Conservation (phyloP, 202 grass and related monocot genomes). For the Thinopyrum obtusiflorum region DNA sequence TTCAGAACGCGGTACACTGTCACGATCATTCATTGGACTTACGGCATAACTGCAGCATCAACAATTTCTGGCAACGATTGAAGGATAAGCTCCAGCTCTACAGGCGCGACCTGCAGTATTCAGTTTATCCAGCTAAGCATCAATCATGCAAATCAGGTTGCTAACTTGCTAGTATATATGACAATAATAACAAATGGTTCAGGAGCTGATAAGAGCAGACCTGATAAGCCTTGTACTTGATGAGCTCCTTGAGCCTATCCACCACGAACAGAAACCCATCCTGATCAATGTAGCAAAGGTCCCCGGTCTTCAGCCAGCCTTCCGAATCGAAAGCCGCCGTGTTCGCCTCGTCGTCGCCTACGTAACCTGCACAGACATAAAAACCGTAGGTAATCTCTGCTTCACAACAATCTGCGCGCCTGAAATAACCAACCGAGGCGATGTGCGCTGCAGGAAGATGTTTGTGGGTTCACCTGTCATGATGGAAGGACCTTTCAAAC, state of each 20-base stretch:
- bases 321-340: constrained; percentile 36
- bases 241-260: constrained; percentile 77
- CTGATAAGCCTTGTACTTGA: constrained; percentile 62
- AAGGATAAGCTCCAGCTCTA: constrained; percentile 72
- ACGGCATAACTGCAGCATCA: constrained; percentile 77
- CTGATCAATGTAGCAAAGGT: constrained; percentile 69
- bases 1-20: too few relatives aligned
- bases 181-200: neutral
- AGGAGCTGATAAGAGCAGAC: neutral
- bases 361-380: constrained; percentile 37
- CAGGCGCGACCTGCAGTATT: constrained; percentile 61
- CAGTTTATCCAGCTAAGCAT: neutral
- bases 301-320: constrained; percentile 75
- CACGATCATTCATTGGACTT: neutral
- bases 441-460: neutral
- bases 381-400: neutral
- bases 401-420: too few relatives aligned
- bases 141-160: neutral
- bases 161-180: too few relatives aligned
- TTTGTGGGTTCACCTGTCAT: constrained; percentile 44
- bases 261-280: constrained; percentile 70
- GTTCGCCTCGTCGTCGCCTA: constrained; percentile 62
- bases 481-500: constrained; percentile 49
- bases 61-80: constrained; percentile 49
- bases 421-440: neutral